Evolutionary conservation across 176 grass and related monocot genomes (phyloP), one percentile per base, ranked within the genome.

Genomic region (Carex kokanica): DNA sequence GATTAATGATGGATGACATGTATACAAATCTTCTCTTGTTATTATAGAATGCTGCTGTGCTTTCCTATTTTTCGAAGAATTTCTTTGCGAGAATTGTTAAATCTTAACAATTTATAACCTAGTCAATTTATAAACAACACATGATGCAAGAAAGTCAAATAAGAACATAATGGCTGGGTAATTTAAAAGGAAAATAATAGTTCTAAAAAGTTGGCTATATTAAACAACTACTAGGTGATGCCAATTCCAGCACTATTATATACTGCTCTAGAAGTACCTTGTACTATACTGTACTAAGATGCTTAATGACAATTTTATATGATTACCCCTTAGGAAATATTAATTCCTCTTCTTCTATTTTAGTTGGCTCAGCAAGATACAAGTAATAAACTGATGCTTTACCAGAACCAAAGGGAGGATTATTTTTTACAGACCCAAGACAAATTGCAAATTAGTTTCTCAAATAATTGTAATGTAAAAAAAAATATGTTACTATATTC

Each of bases 91-190:
- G 20, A 74, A 24, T 23, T 52, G 43, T 27, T 74, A 51, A 25
- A 52, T 74, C 16, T 29, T 40, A 47, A 74, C 13, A 52, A 18
- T 24, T 47, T 51, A 74, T 74, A 52, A 25, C 25, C 38, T 51
- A 51, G 43, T 73, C 21, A 51, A 74, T 24, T 21, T 43, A 74
- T 74, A 45, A 47, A 47, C 38, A 47, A 12, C 70, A 74, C n/a
- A 24, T 49, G 70, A 52, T 74, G 70, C 70, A 74, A 74, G 70
- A n/a, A 6, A 24, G 43, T 74, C 70, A 52, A 74, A 74, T 40
- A 47, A 49, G 40, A 65, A 24, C 69, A 74, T 74, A 51, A 51
- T 25, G 68, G 23, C 18, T 23, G n/a, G 38, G 43, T 24, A 18
- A 45, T 23, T 20, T 47, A 1, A 12, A 47, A 73, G 18, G 41